A percentile compares a stretch with the other conserved stretches of the same genome.
phyloP scores from a whole-genome alignment of 1,284 basidiomycete species.

The Trichosporon sp. region DNA sequence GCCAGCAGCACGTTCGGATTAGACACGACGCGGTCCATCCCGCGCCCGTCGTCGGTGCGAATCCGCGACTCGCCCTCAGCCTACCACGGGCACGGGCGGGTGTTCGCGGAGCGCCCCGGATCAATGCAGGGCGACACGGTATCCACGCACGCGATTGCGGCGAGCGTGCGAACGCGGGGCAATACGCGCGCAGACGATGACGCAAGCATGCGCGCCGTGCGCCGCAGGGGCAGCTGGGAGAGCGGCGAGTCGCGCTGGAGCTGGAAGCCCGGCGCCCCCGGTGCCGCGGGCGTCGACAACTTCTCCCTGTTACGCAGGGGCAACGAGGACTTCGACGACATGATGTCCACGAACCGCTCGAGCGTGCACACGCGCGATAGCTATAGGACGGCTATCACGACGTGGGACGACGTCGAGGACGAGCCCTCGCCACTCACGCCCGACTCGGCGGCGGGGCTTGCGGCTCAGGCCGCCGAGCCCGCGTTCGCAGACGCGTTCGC shows the following conservation, averaged over 20 bases:
- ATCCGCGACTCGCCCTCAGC: conserved; percentile 28
- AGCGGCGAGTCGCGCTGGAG: conserved; percentile 50
- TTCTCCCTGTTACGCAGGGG: conserved; percentile 24
- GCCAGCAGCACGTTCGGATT: conserved; percentile 86
- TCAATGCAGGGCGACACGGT: conserved; percentile 27
- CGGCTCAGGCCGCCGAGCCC: not conserved
- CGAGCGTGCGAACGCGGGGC: conserved; percentile 25
- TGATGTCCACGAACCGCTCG: conserved; percentile 13
- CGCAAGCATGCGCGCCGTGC: conserved; percentile 39
- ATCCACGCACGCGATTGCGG: conserved; percentile 28
- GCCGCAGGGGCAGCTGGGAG: conserved; percentile 44
- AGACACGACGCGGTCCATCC: conserved; percentile 56
- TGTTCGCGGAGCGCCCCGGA: conserved; percentile 26
- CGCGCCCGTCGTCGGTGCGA: conserved; percentile 26
- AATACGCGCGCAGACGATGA: conserved; percentile 34
- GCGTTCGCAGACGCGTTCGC: not conserved
- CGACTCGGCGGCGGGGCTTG: not conserved
- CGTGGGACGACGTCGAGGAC: conserved; percentile 20
- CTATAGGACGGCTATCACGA: conserved; percentile 28
- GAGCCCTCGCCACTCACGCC: conserved; percentile 3
- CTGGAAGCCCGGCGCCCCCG: conserved; percentile 34
- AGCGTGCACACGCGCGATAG: conserved; percentile 29
- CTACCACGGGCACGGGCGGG: conserved; percentile 25
- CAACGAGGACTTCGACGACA: conserved; percentile 21
- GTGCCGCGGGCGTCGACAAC: conserved; percentile 7